These are phyloP conservation scores for Chlamydomonas reinhardtii DNA, from an alignment of 163 green algal genomes.

Conservation along the genomic window DNA sequence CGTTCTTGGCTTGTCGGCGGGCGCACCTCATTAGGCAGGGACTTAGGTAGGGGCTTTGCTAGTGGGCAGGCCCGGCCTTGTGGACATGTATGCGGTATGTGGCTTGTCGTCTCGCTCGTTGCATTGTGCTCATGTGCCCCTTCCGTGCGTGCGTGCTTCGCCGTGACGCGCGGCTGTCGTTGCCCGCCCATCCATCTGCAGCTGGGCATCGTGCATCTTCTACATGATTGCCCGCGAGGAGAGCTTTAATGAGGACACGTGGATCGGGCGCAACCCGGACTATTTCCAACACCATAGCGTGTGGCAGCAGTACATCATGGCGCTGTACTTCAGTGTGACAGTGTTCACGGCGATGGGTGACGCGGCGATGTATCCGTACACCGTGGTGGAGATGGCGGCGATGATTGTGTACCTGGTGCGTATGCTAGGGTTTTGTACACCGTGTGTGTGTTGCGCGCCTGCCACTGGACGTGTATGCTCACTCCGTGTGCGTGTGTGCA, in stretches of 20 bases:
- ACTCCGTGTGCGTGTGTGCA: no score
- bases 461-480: no score
- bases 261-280: not conserved
- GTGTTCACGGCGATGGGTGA: slow-evolving; percentile 53
- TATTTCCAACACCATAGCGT: not conserved
- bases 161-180: no score
- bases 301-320: slow-evolving; percentile 47
- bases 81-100: no score
- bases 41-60: no score
- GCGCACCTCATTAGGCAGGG: no score
- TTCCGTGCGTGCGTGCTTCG: no score
- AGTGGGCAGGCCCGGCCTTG: no score
- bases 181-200: not conserved
- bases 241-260: not conserved
- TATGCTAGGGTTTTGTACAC: not conserved
- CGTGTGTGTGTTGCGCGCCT: not conserved
- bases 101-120: no score
- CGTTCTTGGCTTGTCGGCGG: no score
- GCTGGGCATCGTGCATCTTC: slow-evolving; percentile 52
- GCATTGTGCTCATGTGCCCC: no score
- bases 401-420: slow-evolving; percentile 54
- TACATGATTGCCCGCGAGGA: slow-evolving; percentile 43
- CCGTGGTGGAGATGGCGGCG: slow-evolving; percentile 23
- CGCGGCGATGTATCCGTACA: slow-evolving; percentile 20
- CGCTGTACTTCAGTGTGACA: slow-evolving; percentile 47